Evolutionary conservation across 129 eudicot species (phyloP), one percentile per base, ranked within the genome.

Genomic region (Flaveria linearis): DNA sequence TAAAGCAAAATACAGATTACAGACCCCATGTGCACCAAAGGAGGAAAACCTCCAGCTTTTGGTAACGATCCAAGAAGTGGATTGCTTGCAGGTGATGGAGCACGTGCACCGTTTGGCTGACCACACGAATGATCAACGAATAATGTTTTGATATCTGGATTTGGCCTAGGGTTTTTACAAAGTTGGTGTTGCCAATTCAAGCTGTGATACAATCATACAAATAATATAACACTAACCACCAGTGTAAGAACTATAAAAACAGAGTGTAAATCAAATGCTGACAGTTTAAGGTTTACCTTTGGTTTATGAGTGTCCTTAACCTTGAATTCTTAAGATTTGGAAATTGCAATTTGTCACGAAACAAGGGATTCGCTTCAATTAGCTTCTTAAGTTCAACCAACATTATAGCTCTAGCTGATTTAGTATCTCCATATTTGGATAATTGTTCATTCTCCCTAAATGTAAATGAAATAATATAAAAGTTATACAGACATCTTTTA

Each of bases 141-240:
- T 61, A 92, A 91, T 1, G 97, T 92, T 85, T 92, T 92, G 46
- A 92, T 92, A 74, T 92, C 97, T 13, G 97, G 97, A 84, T 92
- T 92, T 51, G 97, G 96, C 86, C 96, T 85, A 17, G 97, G 97
- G 74, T 85, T 89, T 79, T 92, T 92, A 79, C 97, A 92, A 42
- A 92, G 91, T 77, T 92, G 97, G 60, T 92, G 97, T 85, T 92
- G 97, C 97, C 97, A 92, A 78, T 92, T 92, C 76, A 92, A 79
- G 81, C 97, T 92, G 92, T 84, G 78, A 36, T 25, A 45, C 66
- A 33, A 63, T 63, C 42, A 62, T n/a, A 30, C 43, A 28, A 18
- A 75, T 50, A 50, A 16, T 9, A 76, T 36, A 63, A 20, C 49
- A 72, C 73, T 69, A 77, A 70, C 72, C 39, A 70, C 72, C 30